These are phyloP conservation scores for Starmerella ratchasimensis DNA, from an alignment of 805 yeast species.

Conservation along the genomic window DNA sequence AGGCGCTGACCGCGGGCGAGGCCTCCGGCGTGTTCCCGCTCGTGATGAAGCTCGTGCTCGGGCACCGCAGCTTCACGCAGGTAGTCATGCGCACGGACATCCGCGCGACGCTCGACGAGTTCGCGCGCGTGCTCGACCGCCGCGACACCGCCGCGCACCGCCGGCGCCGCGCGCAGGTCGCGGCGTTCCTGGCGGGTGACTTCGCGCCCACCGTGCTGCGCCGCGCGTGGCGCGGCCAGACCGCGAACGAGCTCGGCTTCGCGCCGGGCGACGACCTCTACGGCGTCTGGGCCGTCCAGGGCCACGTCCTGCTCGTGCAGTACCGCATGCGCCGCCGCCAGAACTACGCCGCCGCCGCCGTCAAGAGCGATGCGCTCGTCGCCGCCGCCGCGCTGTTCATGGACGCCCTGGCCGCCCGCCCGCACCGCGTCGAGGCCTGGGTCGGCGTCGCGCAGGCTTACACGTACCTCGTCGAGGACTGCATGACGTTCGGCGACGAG, in stretches of 20 bases:
- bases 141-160: not conserved
- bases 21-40: slow-evolving; percentile 33
- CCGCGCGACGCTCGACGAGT: slow-evolving; percentile 47
- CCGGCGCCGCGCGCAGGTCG: not conserved
- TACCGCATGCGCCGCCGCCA: slow-evolving; percentile 60
- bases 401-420: slow-evolving; percentile 52
- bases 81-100: slow-evolving; percentile 54
- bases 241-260: not conserved
- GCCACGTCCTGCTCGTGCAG: slow-evolving; percentile 49
- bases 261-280: slow-evolving; percentile 30
- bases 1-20: slow-evolving; percentile 30
- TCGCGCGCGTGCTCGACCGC: slow-evolving; percentile 2
- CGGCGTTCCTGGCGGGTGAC: slow-evolving; percentile 12
- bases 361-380: slow-evolving; percentile 69
- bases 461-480: slow-evolving; percentile 72
- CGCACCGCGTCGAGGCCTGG: slow-evolving; percentile 76
- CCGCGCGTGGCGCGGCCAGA: slow-evolving; percentile 9
- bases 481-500: slow-evolving; percentile 29
- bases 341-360: slow-evolving; percentile 38
- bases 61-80: slow-evolving; percentile 45
- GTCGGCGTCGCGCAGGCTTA: slow-evolving; percentile 64
- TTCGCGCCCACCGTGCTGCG: slow-evolving; percentile 5
- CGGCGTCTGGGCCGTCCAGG: slow-evolving; percentile 62
- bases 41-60: slow-evolving; percentile 42
- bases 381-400: slow-evolving; percentile 52